Evolutionary conservation across 805 yeast genomes (phyloP), one percentile per base, ranked within the genome.

Genomic region (Candida oleophila): DNA sequence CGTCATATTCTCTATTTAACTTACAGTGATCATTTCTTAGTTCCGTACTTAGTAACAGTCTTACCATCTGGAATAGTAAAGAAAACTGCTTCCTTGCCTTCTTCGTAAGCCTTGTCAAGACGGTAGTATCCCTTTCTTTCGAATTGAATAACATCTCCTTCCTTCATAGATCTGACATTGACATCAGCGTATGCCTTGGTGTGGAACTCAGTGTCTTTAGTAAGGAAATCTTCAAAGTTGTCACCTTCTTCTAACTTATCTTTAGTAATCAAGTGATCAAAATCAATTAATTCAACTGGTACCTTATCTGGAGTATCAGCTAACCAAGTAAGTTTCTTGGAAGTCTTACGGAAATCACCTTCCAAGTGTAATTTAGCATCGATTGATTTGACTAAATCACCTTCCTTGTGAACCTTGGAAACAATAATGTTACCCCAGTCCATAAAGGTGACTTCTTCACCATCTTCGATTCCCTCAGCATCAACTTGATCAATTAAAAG

Each of bases 61-160:
- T 91, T 92, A 65, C 98, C 98, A 67, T 92, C 98, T 52, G 98
- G 98, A 58, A 92, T 89, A 54, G 96, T 85, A 73, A 87, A 92
- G 77, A 92, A 86, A 43, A 86, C 84, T 52, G 82, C 85, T 52
- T 82, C 81, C 56, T 81, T 73, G 48, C 83, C 87, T 49, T 77
- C 81, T 30, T 71, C 66, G 51, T 76, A 76, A 30, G 77, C 62
- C 55, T 49, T 68, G 61, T 92, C 98, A 50, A 91, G 76, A 65
- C 94, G 82, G 82, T 73, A 92, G 78, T 89, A 92, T 59, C 98
- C 98, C 76, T 92, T 92, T 77, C 98, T 87, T 74, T 92, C 98
- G 56, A 92, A 90, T 74, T 92, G 98, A 56, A 92, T 82, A 48
- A 91, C 76, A 55, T 89, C 96, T 54, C 96, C 96, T 55, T 74